phyloP scores from a whole-genome alignment of 257 asterid species.

The Capsicum rhomboideum region DNA sequence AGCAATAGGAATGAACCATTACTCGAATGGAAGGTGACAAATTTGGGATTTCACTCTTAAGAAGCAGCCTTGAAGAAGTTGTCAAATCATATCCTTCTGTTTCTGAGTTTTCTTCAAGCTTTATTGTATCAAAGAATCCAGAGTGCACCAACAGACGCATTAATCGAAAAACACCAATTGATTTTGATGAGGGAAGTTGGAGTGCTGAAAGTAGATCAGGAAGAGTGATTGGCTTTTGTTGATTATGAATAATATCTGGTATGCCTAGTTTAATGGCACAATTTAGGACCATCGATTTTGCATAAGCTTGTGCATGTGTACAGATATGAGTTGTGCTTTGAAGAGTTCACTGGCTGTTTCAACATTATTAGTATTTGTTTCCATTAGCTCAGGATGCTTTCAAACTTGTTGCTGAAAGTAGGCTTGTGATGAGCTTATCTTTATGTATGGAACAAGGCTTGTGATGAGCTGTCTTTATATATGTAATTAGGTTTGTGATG shows the following conservation, averaged over 20 bases:
- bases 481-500: not conserved
- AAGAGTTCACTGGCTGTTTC: slow-evolving; percentile 7
- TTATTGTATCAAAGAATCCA: slow-evolving; percentile 2
- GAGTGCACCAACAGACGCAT: slow-evolving; percentile 10
- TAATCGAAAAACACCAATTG: not conserved
- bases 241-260: slow-evolving; percentile 7
- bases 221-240: slow-evolving; percentile 17
- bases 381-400: not conserved
- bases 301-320: slow-evolving; percentile 4
- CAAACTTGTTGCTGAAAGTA: not conserved
- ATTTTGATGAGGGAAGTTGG: slow-evolving; percentile 3
- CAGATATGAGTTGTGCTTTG: slow-evolving; percentile 14
- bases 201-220: slow-evolving; percentile 7
- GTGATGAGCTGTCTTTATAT: not conserved
- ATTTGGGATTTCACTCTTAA: not conserved
- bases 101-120: not conserved
- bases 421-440: not conserved
- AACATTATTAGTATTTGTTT: not conserved
- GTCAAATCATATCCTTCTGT: slow-evolving; percentile 9
- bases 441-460: not conserved
- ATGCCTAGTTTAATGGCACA: slow-evolving; percentile 13
- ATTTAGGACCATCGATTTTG: slow-evolving; percentile 13
- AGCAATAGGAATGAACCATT: not conserved
- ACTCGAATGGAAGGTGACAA: not conserved
- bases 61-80: slow-evolving; percentile 6